Conservation (phyloP, 2,329 filamentous ascomycete species). For the Colletotrichum orchidophilum region DNA sequence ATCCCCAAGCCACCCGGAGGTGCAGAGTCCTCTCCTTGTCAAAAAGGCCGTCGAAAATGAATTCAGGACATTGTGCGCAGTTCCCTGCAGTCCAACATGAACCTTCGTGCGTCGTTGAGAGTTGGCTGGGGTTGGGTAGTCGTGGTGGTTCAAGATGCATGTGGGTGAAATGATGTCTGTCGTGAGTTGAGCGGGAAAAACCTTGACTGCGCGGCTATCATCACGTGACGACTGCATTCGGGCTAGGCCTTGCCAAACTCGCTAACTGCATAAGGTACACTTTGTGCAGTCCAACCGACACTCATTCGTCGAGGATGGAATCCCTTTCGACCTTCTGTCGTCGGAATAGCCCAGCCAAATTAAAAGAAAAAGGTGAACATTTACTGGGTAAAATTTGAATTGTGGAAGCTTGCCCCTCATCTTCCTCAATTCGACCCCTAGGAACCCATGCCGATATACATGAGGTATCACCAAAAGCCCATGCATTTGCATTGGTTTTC, state of each 20-base stretch:
- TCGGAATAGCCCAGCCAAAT: not conserved
- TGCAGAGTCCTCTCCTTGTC: not conserved
- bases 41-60: not conserved
- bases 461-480: not conserved
- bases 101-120: conserved; percentile 1
- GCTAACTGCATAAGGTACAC: not conserved
- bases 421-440: not conserved
- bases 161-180: conserved; percentile 6
- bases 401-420: too few relatives aligned
- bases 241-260: not conserved
- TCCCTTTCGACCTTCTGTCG: not conserved
- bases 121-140: conserved; percentile 17
- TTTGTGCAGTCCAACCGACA: not conserved
- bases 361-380: too few relatives aligned
- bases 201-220: conserved; percentile 7
- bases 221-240: conserved; percentile 18
- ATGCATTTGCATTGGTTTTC: not conserved
- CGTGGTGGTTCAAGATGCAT: conserved; percentile 5
- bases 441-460: not conserved
- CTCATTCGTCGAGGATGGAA: not conserved
- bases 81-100: not conserved
- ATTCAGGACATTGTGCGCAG: conserved; percentile 9
- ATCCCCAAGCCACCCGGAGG: not conserved
- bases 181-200: conserved; percentile 29
- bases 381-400: too few relatives aligned